Base-by-base conservation (phyloP, 306 rosid species). In the Rosa chinensis region DNA sequence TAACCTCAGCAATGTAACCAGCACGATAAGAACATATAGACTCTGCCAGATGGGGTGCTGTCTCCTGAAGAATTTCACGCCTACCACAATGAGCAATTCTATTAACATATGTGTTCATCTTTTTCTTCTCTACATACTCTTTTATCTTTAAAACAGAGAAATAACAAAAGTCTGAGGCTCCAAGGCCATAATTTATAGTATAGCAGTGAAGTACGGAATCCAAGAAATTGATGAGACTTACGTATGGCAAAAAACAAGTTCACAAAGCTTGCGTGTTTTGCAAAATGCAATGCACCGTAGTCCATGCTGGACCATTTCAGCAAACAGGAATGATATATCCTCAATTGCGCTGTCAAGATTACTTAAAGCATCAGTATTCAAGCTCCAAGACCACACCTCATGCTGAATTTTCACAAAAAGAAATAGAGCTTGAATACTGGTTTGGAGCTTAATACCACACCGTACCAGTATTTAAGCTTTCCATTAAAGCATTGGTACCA, bases 281-380 rank as follows among this genome's bases (percentile, higher is more conserved):
- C 99, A 92, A 72, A 95, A 95, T 39, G 96, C 90, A 67, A 95
- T 88, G 88, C 97, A 89, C 72, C 99, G 96, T 86, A 95, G 98
- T 78, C 99, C 96, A 83, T 95, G 99, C 90, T 89, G 97, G 80
- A 95, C 92, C 99, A 95, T 92, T 89, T 95, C 99, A 13, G 97
- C 98, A 79, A 95, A 89, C 66, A 92, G 97, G 76, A 86, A 81
- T 1, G 99, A 88, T 58, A 87, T 81, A 73, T 88, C 93, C 85
- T 84, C 73, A 74, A 90, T 87, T 45, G 97, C 84, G 88, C 97
- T 92, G 98, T 88, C 81, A 86, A 80, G 66, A 53, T 47, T 74
- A 81, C 62, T 73, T 25, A 48, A 78, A 56, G 75, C 70, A 69
- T 66, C 63, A 80, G 52, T 49, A 66, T 75, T 80, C 48, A 85